Conservation (phyloP, 306 rosid species). For the Oemleria cerasiformis region DNA sequence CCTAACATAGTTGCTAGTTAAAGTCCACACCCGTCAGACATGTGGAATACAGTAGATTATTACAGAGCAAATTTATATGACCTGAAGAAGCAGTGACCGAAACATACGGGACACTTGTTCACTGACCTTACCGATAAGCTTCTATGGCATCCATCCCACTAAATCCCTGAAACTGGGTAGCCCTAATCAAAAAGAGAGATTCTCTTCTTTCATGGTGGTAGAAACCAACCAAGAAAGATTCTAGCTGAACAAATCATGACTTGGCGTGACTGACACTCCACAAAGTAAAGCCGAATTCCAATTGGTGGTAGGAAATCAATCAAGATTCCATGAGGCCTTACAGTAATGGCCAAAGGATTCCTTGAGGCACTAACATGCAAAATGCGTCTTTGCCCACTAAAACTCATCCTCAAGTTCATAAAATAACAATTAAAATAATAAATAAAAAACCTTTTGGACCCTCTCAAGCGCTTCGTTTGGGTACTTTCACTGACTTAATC, state of each 20-base stretch:
- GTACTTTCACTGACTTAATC: not conserved
- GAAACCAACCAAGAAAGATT: not conserved
- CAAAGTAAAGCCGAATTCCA: not conserved
- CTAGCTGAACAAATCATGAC: not conserved
- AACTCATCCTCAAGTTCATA: not conserved
- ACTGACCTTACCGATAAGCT: not conserved
- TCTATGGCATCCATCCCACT: not conserved
- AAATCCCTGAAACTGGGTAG: not conserved
- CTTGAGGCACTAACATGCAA: not conserved
- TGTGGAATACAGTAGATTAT: not conserved
- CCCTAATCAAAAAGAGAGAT: not conserved
- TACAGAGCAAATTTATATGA: not conserved
- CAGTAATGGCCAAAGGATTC: not conserved
- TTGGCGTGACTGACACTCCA: not conserved
- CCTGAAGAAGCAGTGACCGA: not conserved
- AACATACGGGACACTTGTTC: not conserved
- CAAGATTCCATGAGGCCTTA: not conserved
- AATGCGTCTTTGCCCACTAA: not conserved
- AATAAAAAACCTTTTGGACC: not conserved
- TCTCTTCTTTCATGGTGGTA: not conserved
- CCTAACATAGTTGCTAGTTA: not conserved
- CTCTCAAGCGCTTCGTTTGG: not conserved
- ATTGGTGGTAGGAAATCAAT: not conserved
- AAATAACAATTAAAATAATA: not conserved
- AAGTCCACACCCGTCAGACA: not conserved